phyloP scores from a whole-genome alignment of 176 grass and related monocot genomes.

The Phragmites australis region DNA sequence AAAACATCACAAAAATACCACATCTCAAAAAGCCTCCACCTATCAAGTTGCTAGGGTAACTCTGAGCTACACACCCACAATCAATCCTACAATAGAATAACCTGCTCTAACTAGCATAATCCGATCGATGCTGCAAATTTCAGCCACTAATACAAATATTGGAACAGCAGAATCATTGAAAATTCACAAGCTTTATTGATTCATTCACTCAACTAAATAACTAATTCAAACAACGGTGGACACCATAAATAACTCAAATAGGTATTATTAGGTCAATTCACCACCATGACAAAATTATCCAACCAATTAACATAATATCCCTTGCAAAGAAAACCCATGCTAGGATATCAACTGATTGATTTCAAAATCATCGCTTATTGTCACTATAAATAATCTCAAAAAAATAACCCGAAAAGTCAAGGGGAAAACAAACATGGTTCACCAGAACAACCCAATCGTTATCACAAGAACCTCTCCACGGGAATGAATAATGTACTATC shows the following conservation, averaged over 20 bases:
- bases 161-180: background rate
- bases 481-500: constrained; percentile 3
- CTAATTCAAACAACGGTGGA: background rate
- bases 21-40: background rate
- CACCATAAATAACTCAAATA: background rate
- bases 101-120: background rate
- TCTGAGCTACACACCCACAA: background rate
- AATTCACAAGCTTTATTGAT: background rate
- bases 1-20: background rate
- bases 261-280: background rate
- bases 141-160: background rate
- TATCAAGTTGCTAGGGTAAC: background rate
- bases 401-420: background rate
- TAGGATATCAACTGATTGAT: background rate
- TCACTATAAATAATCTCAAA: background rate
- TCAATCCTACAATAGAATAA: background rate
- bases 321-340: background rate
- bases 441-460: constrained; percentile 3
- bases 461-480: background rate
- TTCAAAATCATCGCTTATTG: background rate
- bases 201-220: background rate
- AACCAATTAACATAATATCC: background rate
- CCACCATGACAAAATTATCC: background rate
- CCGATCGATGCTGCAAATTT: background rate
- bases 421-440: background rate